A percentile compares a stretch with the other conserved stretches of the same genome.
These are phyloP conservation scores for Balakata baccata DNA, from an alignment of 345 rosid genomes.

Conservation along the genomic window DNA sequence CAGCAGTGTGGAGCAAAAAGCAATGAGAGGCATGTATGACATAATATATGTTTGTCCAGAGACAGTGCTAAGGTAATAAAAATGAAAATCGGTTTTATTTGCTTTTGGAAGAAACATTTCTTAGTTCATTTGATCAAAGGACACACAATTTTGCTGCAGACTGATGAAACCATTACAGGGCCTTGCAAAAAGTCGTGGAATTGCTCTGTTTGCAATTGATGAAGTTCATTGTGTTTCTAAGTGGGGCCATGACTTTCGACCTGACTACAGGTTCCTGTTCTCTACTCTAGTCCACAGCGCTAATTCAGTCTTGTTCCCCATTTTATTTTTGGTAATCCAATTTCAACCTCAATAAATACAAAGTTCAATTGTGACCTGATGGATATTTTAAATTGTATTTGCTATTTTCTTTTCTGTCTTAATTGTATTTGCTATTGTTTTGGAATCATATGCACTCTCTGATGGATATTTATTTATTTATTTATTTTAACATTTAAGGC, in stretches of 20 bases:
- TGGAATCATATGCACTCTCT: background rate
- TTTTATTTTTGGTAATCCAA: background rate
- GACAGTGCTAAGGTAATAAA: slow-evolving; percentile 56
- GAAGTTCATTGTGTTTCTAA: slow-evolving; percentile 92
- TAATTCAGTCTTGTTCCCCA: too few species aligned
- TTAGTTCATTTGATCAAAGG: slow-evolving; percentile 9
- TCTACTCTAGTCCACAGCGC: background rate
- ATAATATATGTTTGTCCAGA: slow-evolving; percentile 89
- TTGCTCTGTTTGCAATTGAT: slow-evolving; percentile 83
- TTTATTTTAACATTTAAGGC: slow-evolving; percentile 51
- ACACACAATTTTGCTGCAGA: slow-evolving; percentile 38
- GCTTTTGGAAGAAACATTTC: slow-evolving; percentile 8
- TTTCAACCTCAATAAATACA: background rate
- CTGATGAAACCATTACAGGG: slow-evolving; percentile 63
- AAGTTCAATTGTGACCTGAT: background rate
- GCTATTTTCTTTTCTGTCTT: background rate
- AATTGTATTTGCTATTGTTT: background rate
- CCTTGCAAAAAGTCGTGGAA: slow-evolving; percentile 74
- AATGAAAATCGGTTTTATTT: background rate
- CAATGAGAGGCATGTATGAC: slow-evolving; percentile 75
- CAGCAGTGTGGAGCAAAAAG: slow-evolving; percentile 70
- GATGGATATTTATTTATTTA: background rate
- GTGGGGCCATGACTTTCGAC: slow-evolving; percentile 97
- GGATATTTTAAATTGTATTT: too few species aligned
- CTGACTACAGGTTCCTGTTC: slow-evolving; percentile 57